These are phyloP conservation scores for Fusarium poae DNA, from an alignment of 2,329 filamentous ascomycete species.

Conservation along the genomic window DNA sequence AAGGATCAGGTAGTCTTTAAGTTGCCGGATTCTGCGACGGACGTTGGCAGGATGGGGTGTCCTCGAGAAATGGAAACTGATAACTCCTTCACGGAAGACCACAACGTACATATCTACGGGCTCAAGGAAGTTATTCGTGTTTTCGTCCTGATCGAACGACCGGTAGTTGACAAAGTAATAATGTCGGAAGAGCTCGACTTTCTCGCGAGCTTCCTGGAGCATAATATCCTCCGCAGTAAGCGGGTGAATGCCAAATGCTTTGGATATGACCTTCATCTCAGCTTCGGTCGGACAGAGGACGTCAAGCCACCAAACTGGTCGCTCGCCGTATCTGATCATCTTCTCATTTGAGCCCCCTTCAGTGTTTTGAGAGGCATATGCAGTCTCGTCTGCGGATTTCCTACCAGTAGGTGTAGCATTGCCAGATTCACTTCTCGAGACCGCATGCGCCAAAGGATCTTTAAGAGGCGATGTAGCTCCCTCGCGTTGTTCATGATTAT, in stretches of 20 bases:
- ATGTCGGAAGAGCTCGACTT: conserved; percentile 95
- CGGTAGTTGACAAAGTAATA: conserved; percentile 99
- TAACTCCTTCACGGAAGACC: conserved; percentile 93
- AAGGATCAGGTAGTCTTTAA: conserved; percentile 92
- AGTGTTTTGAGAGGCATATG: conserved; percentile 35
- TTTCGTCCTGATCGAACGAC: conserved; percentile 94
- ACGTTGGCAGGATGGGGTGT: conserved; percentile 97
- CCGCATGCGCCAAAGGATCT: conserved; percentile 50
- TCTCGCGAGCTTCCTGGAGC: conserved; percentile 96
- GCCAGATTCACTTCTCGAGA: conserved; percentile 56
- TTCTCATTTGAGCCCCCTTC: conserved; percentile 53
- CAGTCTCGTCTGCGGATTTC: conserved; percentile 55
- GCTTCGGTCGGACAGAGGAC: conserved; percentile 89
- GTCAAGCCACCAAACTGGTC: conserved; percentile 97
- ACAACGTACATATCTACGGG: conserved; percentile 98
- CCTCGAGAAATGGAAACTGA: conserved; percentile 97
- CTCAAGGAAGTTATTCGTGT: conserved; percentile 90
- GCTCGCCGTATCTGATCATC: conserved; percentile 76
- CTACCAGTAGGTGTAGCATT: conserved; percentile 62
- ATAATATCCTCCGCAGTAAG: conserved; percentile 96
- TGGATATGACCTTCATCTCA: conserved; percentile 94
- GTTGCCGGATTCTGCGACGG: conserved; percentile 88
- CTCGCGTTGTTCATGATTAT: conserved; percentile 38
- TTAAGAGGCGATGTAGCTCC: conserved; percentile 50
- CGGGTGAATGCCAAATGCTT: conserved; percentile 95